These are phyloP conservation scores for Phylloporus scabripes DNA, from an alignment of 768 basidiomycete genomes.

Conservation along the genomic window DNA sequence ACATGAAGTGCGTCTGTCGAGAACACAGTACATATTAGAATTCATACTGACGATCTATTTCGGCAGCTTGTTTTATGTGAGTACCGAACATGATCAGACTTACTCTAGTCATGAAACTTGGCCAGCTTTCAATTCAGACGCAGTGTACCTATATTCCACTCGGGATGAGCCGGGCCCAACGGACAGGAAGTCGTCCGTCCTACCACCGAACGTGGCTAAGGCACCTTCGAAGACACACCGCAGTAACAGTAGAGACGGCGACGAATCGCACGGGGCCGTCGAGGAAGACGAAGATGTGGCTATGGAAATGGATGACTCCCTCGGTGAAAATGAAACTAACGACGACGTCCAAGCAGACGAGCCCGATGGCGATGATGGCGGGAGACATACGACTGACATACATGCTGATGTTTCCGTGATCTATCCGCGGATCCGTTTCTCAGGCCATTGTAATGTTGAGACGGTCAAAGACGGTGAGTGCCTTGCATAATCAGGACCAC, in stretches of 20 bases:
- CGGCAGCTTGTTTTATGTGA: constrained; percentile 58
- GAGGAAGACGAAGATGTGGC: constrained; percentile 21
- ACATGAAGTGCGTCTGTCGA: constrained; percentile 52
- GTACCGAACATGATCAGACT: constrained; percentile 21
- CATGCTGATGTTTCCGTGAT: constrained; percentile 45
- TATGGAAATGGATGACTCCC: constrained; percentile 28
- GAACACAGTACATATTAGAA: not conserved
- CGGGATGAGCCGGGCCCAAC: constrained; percentile 47
- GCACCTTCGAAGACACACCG: not conserved
- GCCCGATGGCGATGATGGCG: constrained; percentile 31
- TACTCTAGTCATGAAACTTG: constrained; percentile 4
- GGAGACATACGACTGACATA: constrained; percentile 22
- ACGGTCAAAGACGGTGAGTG: constrained; percentile 83
- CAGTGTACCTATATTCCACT: constrained; percentile 69
- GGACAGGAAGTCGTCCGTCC: constrained; percentile 20
- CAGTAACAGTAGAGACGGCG: not conserved
- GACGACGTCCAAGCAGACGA: constrained; percentile 22
- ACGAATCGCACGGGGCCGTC: constrained; percentile 2
- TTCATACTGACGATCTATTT: constrained; percentile 10
- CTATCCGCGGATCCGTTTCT: constrained; percentile 56
- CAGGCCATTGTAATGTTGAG: constrained; percentile 70
- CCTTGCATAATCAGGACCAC: not conserved
- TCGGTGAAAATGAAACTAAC: constrained; percentile 26
- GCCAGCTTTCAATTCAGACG: constrained; percentile 69
- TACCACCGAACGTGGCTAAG: constrained; percentile 21